Evolutionary conservation across 2,329 filamentous ascomycete species (phyloP).

Genomic region (Bimuria novae-zelandiae): DNA sequence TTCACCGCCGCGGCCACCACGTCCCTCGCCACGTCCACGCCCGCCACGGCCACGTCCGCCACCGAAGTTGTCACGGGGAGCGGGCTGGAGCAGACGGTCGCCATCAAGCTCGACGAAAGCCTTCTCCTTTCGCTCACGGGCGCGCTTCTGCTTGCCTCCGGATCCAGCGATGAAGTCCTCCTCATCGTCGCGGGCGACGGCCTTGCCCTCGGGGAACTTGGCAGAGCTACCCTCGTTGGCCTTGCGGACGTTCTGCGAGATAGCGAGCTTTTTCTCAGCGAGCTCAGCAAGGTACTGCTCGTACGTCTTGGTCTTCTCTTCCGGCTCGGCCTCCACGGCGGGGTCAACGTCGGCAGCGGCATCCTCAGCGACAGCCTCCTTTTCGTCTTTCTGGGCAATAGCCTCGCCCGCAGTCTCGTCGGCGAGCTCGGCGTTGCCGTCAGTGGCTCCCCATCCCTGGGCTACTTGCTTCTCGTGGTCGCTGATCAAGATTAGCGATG

Average conservation of each 20-base stretch:
- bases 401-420: constrained; percentile 91
- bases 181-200: constrained; percentile 58
- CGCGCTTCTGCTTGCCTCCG: constrained; percentile 76
- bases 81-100: constrained; percentile 57
- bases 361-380: constrained; percentile 56
- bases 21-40: constrained; percentile 60
- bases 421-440: constrained; percentile 81
- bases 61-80: constrained; percentile 54
- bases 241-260: constrained; percentile 77
- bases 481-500: constrained; percentile 50
- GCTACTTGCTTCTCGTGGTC: constrained; percentile 85
- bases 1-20: constrained; percentile 51
- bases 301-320: constrained; percentile 91
- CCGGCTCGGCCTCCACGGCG: constrained; percentile 60
- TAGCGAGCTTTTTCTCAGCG: constrained; percentile 75
- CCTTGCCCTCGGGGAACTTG: constrained; percentile 90
- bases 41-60: constrained; percentile 40
- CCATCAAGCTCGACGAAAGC: constrained; percentile 86
- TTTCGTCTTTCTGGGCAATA: constrained; percentile 84
- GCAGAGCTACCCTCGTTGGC: constrained; percentile 93
- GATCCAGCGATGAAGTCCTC: constrained; percentile 78
- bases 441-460: constrained; percentile 85
- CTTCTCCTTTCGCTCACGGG: constrained; percentile 93
- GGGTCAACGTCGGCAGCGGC: constrained; percentile 51
- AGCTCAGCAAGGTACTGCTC: constrained; percentile 81